phyloP scores from a whole-genome alignment of 2,329 filamentous ascomycete genomes.

The Chaetoscypha palmicola region DNA sequence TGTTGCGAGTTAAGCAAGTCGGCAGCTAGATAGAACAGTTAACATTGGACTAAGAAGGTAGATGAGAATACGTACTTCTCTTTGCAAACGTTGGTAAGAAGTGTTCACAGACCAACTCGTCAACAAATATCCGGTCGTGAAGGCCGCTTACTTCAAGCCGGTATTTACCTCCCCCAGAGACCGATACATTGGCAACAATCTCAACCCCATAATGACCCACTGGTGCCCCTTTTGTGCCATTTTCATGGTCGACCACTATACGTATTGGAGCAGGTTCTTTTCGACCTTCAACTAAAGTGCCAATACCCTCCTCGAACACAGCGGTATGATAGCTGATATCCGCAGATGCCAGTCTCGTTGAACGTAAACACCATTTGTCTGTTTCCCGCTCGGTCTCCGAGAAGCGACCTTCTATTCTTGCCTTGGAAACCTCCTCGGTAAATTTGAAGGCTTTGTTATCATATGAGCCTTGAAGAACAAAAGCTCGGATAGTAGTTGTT shows the following conservation, averaged over 20 bases:
- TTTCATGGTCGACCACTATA: slow-evolving; percentile 65
- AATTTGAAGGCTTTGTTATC: slow-evolving; percentile 71
- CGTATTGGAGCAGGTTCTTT: slow-evolving; percentile 62
- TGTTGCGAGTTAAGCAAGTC: slow-evolving; percentile 67
- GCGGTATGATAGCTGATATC: slow-evolving; percentile 56
- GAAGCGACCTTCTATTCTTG: slow-evolving; percentile 78
- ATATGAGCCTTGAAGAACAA: slow-evolving; percentile 67
- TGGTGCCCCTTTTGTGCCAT: slow-evolving; percentile 58
- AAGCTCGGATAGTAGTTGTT: slow-evolving; percentile 55
- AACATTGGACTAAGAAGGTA: neutral
- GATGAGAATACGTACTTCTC: slow-evolving; percentile 47
- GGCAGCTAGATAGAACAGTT: slow-evolving; percentile 50
- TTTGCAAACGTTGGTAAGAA: slow-evolving; percentile 70
- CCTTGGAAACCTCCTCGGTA: slow-evolving; percentile 80
- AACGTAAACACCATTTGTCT: slow-evolving; percentile 72
- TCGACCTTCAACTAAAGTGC: slow-evolving; percentile 55
- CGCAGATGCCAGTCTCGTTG: slow-evolving; percentile 54
- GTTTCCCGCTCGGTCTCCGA: slow-evolving; percentile 76
- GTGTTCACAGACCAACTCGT: slow-evolving; percentile 65
- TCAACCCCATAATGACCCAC: slow-evolving; percentile 65
- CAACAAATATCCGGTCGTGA: slow-evolving; percentile 64
- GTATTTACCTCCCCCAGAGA: slow-evolving; percentile 44
- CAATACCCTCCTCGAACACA: slow-evolving; percentile 63
- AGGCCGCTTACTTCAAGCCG: slow-evolving; percentile 54
- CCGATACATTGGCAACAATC: slow-evolving; percentile 58